Conservation (phyloP, 345 rosid species). For the Ailanthus altissimus region DNA sequence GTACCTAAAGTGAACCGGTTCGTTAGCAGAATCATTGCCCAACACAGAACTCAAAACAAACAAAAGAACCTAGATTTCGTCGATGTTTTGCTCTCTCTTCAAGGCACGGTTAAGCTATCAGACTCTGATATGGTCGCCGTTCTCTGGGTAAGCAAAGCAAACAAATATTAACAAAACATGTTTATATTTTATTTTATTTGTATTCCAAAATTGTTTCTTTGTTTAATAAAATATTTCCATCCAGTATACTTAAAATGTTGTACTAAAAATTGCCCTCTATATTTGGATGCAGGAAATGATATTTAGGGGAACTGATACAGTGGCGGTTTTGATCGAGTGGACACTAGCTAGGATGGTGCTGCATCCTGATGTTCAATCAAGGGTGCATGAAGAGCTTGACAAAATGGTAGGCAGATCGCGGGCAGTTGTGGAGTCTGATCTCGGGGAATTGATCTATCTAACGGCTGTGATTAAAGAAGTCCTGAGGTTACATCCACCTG, state of each 20-base stretch:
- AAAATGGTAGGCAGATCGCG: constrained; percentile 57
- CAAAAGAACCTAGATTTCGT: constrained; percentile 57
- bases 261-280: constrained; percentile 17
- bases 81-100: constrained; percentile 61
- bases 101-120: constrained; percentile 52
- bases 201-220: not conserved
- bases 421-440: constrained; percentile 56
- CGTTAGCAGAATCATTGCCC: constrained; percentile 48
- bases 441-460: constrained; percentile 49
- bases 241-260: constrained; percentile 9
- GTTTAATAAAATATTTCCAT: not conserved
- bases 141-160: constrained; percentile 58
- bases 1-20: constrained; percentile 72
- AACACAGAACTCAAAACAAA: constrained; percentile 43
- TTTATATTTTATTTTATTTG: not conserved
- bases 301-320: constrained; percentile 86
- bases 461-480: constrained; percentile 79
- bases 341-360: constrained; percentile 76
- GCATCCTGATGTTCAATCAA: constrained; percentile 62
- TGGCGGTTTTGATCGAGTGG: constrained; percentile 92
- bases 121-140: constrained; percentile 75
- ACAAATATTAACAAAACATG: not conserved
- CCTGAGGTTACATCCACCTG: constrained; percentile 89
- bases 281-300: constrained; percentile 69
- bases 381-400: constrained; percentile 74